Percentiles rank a stretch among this genome's conserved stretches.
Conservation (phyloP, 371 early-diverging fungal genomes). For the Amoeboradix gromovi region DNA sequence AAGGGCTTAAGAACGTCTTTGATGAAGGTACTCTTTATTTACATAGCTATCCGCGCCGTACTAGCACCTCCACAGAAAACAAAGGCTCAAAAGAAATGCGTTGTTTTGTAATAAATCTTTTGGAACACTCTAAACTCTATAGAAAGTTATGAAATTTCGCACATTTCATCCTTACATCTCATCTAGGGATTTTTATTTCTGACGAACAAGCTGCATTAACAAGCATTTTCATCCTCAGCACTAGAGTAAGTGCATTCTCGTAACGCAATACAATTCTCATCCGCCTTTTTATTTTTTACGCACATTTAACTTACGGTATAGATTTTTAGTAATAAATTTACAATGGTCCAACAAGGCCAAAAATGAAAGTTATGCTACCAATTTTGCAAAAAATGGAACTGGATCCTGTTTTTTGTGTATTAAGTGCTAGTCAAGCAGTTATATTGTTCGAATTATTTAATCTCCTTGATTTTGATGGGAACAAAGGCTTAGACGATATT, state of each 20-base stretch:
- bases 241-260: no score
- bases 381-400: background rate
- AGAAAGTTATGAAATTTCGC: no score
- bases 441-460: conserved; percentile 12
- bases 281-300: no score
- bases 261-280: no score
- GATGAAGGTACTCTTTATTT: conserved; percentile 17
- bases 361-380: background rate
- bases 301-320: no score
- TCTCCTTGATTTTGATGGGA: conserved; percentile 11
- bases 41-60: conserved; percentile 88
- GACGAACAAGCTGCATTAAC: no score
- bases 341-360: background rate
- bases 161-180: no score
- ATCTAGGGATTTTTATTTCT: no score
- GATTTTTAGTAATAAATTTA: no score
- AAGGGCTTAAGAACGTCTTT: conserved; percentile 71
- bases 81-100: conserved; percentile 3
- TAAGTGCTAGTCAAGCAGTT: conserved; percentile 10
- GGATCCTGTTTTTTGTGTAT: conserved; percentile 2
- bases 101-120: background rate
- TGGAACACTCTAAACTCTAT: conserved; percentile 40
- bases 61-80: conserved; percentile 20
- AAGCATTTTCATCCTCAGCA: no score
- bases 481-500: conserved; percentile 14